Evolutionary conservation across 1,139 yeast genomes (phyloP).

Genomic region (Chernovozyma sophiae-reginae): DNA sequence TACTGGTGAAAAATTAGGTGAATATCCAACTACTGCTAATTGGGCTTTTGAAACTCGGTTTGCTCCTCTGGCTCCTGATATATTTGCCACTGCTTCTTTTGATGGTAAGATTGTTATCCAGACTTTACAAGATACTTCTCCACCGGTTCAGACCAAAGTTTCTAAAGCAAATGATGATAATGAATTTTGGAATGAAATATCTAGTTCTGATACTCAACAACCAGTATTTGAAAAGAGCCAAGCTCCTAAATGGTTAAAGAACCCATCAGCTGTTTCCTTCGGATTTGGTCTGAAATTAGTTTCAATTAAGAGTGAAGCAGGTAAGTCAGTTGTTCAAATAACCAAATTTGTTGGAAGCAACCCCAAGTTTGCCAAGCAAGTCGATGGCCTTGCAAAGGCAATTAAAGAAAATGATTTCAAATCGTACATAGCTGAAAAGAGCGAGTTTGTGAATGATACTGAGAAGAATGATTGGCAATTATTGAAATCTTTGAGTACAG

Average conservation of each 20-base stretch:
- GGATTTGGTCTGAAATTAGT: conserved; percentile 94
- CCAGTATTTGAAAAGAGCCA: conserved; percentile 65
- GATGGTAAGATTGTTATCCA: conserved; percentile 85
- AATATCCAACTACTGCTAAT: conserved; percentile 87
- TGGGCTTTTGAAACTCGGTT: conserved; percentile 90
- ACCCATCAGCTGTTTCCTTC: conserved; percentile 74
- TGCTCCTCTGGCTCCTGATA: conserved; percentile 84
- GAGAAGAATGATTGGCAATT: conserved; percentile 77
- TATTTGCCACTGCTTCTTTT: conserved; percentile 89
- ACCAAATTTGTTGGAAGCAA: conserved; percentile 40
- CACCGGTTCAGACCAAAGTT: conserved; percentile 46
- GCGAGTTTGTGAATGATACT: conserved; percentile 32
- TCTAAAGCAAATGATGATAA: conserved; percentile 55
- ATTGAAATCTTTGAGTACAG: conserved; percentile 51
- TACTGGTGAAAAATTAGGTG: conserved; percentile 66
- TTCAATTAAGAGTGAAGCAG: conserved; percentile 41
- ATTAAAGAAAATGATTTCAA: conserved; percentile 52
- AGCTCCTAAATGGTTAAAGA: conserved; percentile 86
- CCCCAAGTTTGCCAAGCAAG: conserved; percentile 18
- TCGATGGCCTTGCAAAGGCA: conserved; percentile 48
- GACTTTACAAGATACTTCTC: conserved; percentile 79
- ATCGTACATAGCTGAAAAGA: conserved; percentile 51
- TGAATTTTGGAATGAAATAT: conserved; percentile 75
- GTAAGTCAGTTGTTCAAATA: conserved; percentile 46
- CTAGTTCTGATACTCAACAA: conserved; percentile 71